phyloP scores from a whole-genome alignment of 371 early-diverging fungal species.

The Capillidium rhysosporum region DNA sequence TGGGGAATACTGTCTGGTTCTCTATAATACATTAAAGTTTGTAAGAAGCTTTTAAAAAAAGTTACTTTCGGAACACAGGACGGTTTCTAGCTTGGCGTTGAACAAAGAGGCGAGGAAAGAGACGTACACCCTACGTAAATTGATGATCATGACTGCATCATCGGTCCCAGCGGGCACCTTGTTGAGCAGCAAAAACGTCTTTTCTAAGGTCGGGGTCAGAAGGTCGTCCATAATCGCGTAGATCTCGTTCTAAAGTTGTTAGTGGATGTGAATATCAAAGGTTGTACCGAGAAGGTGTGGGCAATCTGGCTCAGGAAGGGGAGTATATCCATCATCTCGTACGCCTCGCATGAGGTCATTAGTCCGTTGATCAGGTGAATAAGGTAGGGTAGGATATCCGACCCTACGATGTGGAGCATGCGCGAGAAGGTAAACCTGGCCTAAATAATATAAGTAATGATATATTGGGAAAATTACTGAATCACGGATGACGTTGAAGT shows the following conservation, averaged over 20 bases:
- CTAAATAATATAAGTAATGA: constrained; percentile 11
- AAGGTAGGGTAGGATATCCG: constrained; percentile 58
- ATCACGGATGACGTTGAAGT: constrained; percentile 53
- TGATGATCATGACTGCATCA: constrained; percentile 50
- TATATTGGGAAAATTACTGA: constrained; percentile 21
- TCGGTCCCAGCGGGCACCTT: constrained; percentile 75
- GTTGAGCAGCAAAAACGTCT: constrained; percentile 65
- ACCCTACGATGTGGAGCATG: constrained; percentile 67
- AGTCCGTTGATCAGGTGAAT: constrained; percentile 60
- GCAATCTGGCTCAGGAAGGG: constrained; percentile 66
- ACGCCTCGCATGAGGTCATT: constrained; percentile 45
- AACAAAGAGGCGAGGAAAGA: constrained; percentile 63
- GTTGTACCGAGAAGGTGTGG: constrained; percentile 65
- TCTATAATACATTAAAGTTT: constrained; percentile 12
- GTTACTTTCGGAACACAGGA: constrained; percentile 52
- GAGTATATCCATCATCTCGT: constrained; percentile 70
- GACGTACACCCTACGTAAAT: constrained; percentile 65
- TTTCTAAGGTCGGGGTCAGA: constrained; percentile 56
- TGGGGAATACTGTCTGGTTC: constrained; percentile 45
- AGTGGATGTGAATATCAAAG: not conserved
- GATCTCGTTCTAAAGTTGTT: constrained; percentile 18
- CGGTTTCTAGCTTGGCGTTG: constrained; percentile 51
- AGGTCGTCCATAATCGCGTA: constrained; percentile 45
- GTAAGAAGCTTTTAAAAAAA: not conserved
- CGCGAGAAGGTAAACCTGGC: constrained; percentile 70